A percentile compares a stretch with the other conserved stretches of the same genome.
These are phyloP conservation scores for Fagopyrum tataricum DNA, from an alignment of 148 eudicot species.

Conservation along the genomic window DNA sequence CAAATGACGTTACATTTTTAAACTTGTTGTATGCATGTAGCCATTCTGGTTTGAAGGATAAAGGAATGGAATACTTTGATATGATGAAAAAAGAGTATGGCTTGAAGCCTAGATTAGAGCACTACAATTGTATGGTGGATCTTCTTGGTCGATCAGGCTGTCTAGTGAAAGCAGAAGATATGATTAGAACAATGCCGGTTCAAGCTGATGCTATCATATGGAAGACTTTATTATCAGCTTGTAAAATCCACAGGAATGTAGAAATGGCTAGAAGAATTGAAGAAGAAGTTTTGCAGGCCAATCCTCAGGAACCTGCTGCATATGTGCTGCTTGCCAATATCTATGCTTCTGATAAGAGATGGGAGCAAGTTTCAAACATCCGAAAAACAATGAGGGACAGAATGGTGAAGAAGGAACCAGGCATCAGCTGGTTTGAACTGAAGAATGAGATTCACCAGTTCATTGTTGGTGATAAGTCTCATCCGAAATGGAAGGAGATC, in stretches of 20 bases:
- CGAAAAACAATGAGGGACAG: slow-evolving; percentile 62
- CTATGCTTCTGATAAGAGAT: slow-evolving; percentile 57
- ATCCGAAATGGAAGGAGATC: slow-evolving; percentile 52
- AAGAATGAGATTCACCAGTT: slow-evolving; percentile 64
- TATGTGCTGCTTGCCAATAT: slow-evolving; percentile 64
- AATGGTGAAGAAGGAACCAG: slow-evolving; percentile 71
- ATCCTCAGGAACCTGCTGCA: slow-evolving; percentile 66
- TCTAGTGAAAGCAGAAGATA: slow-evolving; percentile 58
- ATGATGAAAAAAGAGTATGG: slow-evolving; percentile 42
- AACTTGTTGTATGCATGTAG: slow-evolving; percentile 77
- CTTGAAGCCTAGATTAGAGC: slow-evolving; percentile 53
- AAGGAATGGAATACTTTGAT: slow-evolving; percentile 55
- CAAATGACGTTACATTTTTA: slow-evolving; percentile 70
- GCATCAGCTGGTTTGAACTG: slow-evolving; percentile 81
- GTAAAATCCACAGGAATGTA: slow-evolving; percentile 61
- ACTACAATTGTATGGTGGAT: slow-evolving; percentile 81
- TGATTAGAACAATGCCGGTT: slow-evolving; percentile 67
- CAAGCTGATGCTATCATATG: slow-evolving; percentile 67
- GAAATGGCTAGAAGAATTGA: slow-evolving; percentile 60
- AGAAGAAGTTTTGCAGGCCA: slow-evolving; percentile 45
- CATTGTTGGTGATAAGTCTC: slow-evolving; percentile 52
- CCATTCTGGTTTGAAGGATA: slow-evolving; percentile 68
- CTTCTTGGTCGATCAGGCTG: slow-evolving; percentile 67
- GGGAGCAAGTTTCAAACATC: slow-evolving; percentile 64
- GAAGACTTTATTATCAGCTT: slow-evolving; percentile 78